These are phyloP conservation scores for Mucor saturninus DNA, from an alignment of 371 early-diverging fungal species.

Conservation along the genomic window DNA sequence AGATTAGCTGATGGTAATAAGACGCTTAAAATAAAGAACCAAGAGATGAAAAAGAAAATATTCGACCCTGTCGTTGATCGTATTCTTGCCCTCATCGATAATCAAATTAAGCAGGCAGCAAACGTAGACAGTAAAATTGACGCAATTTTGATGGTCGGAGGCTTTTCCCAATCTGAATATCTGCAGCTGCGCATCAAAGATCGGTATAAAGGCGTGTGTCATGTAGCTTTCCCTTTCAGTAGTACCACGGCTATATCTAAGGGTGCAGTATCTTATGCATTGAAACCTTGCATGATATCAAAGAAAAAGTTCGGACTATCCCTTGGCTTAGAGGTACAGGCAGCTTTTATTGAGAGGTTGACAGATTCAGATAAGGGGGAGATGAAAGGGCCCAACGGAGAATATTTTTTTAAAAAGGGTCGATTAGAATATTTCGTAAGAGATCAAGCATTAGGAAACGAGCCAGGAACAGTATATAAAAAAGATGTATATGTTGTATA, in stretches of 20 bases:
- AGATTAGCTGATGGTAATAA: not conserved
- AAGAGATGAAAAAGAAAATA: not conserved
- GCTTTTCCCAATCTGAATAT: slow-evolving; percentile 10
- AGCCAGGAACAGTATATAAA: not conserved
- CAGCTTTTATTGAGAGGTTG: no score
- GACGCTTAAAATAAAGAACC: not conserved
- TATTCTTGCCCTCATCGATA: not conserved
- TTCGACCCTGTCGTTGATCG: not conserved
- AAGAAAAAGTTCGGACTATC: no score
- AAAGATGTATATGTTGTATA: not conserved
- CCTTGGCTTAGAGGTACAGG: no score
- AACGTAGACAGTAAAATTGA: not conserved
- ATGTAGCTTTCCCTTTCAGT: no score
- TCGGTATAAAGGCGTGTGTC: no score
- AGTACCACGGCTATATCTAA: no score
- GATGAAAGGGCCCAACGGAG: no score
- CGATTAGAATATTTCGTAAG: slow-evolving; percentile 7
- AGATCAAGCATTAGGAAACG: not conserved
- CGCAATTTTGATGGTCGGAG: not conserved
- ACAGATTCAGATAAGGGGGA: no score
- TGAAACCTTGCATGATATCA: no score
- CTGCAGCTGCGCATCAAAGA: no score
- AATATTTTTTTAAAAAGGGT: no score
- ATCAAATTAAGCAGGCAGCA: slow-evolving; percentile 27
- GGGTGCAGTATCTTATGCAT: no score